Base-by-base conservation (phyloP, 352 stramenopile species). In the Paralagenidium karlingii region DNA sequence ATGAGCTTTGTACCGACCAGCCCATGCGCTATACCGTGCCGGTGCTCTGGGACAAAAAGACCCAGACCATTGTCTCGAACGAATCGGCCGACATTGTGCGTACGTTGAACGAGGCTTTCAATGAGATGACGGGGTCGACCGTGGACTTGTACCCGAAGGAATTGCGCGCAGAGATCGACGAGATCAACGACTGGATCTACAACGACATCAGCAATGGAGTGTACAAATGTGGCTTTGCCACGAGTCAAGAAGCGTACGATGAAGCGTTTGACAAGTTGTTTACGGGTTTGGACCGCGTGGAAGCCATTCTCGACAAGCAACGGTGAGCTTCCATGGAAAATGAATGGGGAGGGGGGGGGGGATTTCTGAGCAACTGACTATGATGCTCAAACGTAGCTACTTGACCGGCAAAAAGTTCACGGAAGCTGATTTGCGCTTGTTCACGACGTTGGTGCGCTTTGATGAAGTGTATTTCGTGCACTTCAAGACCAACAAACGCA, bases 41-140 rank as follows among this genome's bases (percentile, higher is more conserved):
- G 18, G 48, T 98, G 0, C 51, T 98, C 9, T 97, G 78, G 65
- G 91, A 98, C 65, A 96, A 90, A 49, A 94, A 96, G 52, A 51
- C 60, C 0, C 58, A 90, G 19, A 95, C 75, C 6, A 97, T 98
- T 51, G 93, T 98, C 10, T 96, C 85, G 58, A 98, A 97, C 50
- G 92, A 98, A 62, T 96, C 79, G 1, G 75, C 76, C 19, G 91
- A 98, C 43, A 97, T 98, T 59, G 82, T 96, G 10, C 68, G 85
- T 49, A 97, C 97, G 75, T 65, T 98, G 26, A 97, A 96, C 63
- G 77, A 59, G 15, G 74, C 67, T 24, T 98, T 98, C 40, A 77
- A 96, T 37, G 55, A 69, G 4, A 70, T 96, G 39, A 54, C 61
- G 24, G 66, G 76, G 22, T 61, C 73, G 18, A 64, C 68, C 24